These are phyloP conservation scores for Isoetes engelmannii DNA, from an alignment of 83 land plant genomes.

Conservation along the genomic window DNA sequence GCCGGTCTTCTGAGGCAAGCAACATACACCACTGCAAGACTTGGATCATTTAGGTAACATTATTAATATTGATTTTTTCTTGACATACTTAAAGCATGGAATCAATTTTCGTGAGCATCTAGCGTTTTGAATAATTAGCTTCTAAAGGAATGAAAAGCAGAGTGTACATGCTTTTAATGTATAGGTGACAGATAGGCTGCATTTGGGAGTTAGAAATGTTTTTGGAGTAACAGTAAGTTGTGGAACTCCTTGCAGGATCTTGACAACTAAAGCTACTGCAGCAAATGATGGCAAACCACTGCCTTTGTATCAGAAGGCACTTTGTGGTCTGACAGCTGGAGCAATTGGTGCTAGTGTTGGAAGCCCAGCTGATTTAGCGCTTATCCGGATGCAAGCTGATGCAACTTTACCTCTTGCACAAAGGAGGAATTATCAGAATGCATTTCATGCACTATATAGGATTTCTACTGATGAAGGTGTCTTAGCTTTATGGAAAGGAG, in stretches of 20 bases:
- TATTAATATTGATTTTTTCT: too few relatives aligned
- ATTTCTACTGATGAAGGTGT: slow-evolving; percentile 89
- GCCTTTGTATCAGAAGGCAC: slow-evolving; percentile 87
- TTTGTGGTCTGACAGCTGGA: slow-evolving; percentile 95
- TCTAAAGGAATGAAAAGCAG: too few relatives aligned
- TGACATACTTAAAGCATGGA: too few relatives aligned
- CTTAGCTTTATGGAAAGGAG: slow-evolving; percentile 95
- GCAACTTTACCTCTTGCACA: slow-evolving; percentile 87
- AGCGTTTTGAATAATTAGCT: too few relatives aligned
- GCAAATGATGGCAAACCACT: slow-evolving; percentile 95
- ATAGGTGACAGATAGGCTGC: too few relatives aligned
- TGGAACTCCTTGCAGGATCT: slow-evolving; percentile 38
- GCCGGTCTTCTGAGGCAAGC: slow-evolving; percentile 96
- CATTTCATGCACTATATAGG: slow-evolving; percentile 82
- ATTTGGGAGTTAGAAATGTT: too few relatives aligned
- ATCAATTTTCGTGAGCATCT: too few relatives aligned
- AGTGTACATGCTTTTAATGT: too few relatives aligned
- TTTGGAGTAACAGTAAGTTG: slow-evolving; percentile 6
- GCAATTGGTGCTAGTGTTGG: slow-evolving; percentile 94
- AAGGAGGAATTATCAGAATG: slow-evolving; percentile 77
- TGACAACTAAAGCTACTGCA: slow-evolving; percentile 83
- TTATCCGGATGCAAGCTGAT: slow-evolving; percentile 98
- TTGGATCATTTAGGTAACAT: slow-evolving; percentile 67
- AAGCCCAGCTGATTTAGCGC: slow-evolving; percentile 92
- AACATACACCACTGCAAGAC: slow-evolving; percentile 95